Base-by-base conservation (phyloP, 805 yeast species). In the Wickerhamiella australiensis region DNA sequence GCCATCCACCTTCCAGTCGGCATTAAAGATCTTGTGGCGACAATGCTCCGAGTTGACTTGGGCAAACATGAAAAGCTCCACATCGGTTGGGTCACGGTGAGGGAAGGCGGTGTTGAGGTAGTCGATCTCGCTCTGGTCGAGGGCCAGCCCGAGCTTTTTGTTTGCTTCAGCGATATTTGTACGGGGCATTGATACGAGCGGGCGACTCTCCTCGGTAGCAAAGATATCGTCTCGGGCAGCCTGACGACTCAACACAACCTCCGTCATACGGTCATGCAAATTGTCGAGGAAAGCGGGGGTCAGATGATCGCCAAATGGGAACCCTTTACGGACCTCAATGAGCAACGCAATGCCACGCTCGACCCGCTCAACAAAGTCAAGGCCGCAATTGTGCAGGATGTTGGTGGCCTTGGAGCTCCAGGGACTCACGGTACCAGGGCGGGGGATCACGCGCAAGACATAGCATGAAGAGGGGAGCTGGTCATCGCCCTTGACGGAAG, bases 341-440 rank as follows among this genome's bases (percentile, higher is more conserved):
- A 85, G 66, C 37, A 92, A 68, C 5, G 92, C 80, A 54, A 81
- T 58, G 52, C 98, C 99, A 62, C 98, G 79, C 71, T 92, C 99
- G 51, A 92, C 80, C 59, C 97, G 77, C 61, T 78, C 85, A 45
- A 92, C 72, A 53, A 73, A 75, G 17, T 73, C 71, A 53, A 92
- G 73, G 8, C 96, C 96, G 68, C 95, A 85, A 50, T 85, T 94
- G 50, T 80, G 77, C 47, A 88, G 76, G 57, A 92, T 92, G 68
- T 92, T 90, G 37, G 98, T 88, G 23, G 99, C 99, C 69, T 92
- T 92, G 12, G 97, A 88, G 8, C 96, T 85, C 99, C 99, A 92
- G 29, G 98, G 97, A 22, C 97, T 88, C 56, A 92, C 90, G 11
- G 98, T 92, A 53, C 98, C 98, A 6, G 87, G 71, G 65, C 97